These are phyloP conservation scores for Beta lomatogona DNA, from an alignment of 179 eudicot genomes.

Conservation along the genomic window DNA sequence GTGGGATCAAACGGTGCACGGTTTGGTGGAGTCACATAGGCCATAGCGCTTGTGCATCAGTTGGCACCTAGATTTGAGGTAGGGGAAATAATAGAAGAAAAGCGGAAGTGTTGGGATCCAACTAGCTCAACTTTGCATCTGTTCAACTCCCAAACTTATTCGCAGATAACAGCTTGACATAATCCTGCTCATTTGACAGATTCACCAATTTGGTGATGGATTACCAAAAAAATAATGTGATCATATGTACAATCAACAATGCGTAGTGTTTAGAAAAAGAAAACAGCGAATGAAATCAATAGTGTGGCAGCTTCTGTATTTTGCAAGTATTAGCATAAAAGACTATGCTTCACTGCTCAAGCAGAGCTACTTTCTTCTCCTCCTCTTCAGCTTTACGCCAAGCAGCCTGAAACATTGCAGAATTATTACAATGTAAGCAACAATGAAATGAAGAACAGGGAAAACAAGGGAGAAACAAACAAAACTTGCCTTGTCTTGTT, in stretches of 20 bases:
- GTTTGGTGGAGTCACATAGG: too few relatives aligned
- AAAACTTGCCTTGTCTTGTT: slow-evolving; percentile 70
- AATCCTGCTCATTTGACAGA: neutral
- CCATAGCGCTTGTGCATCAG: too few relatives aligned
- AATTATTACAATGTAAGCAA: neutral
- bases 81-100: too few relatives aligned
- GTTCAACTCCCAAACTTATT: too few relatives aligned
- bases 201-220: neutral
- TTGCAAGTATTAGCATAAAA: neutral
- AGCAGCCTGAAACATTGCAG: slow-evolving; percentile 61
- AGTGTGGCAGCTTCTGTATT: neutral
- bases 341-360: slow-evolving; percentile 18
- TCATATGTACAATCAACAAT: neutral
- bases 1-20: too few relatives aligned
- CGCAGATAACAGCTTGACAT: too few relatives aligned
- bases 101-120: too few relatives aligned
- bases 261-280: neutral
- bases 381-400: slow-evolving; percentile 94
- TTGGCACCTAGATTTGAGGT: too few relatives aligned
- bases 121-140: too few relatives aligned
- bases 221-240: neutral
- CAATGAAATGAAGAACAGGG: neutral
- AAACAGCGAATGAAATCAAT: neutral
- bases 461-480: neutral
- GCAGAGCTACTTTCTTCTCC: slow-evolving; percentile 48